phyloP scores from a whole-genome alignment of 1,139 yeast genomes.

The Protomyces arabidopsidicola region DNA sequence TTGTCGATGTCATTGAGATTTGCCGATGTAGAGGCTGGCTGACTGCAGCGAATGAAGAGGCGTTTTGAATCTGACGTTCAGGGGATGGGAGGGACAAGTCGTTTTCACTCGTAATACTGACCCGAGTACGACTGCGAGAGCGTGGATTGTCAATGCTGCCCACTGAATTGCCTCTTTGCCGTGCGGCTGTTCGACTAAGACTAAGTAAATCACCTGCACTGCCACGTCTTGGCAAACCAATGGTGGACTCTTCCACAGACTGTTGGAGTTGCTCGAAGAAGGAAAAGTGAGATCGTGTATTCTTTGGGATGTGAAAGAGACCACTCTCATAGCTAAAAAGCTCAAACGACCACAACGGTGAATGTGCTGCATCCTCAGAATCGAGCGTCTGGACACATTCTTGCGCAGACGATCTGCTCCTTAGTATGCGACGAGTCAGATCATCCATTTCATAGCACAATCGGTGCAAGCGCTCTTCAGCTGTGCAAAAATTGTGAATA shows the following conservation, averaged over 20 bases:
- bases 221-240: slow-evolving; percentile 16
- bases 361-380: slow-evolving; percentile 1
- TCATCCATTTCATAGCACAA: slow-evolving; percentile 22
- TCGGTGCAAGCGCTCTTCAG: slow-evolving; percentile 19
- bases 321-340: slow-evolving; percentile 4
- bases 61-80: background rate
- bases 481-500: slow-evolving; percentile 19
- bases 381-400: background rate
- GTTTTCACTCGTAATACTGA: background rate
- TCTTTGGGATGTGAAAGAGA: slow-evolving; percentile 1
- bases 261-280: background rate
- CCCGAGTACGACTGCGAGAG: background rate
- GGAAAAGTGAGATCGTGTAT: background rate
- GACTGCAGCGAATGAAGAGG: background rate
- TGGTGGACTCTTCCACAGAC: background rate
- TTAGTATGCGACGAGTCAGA: background rate
- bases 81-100: background rate
- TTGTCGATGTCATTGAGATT: background rate
- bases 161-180: slow-evolving; percentile 14
- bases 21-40: background rate
- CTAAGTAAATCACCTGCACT: slow-evolving; percentile 20
- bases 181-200: slow-evolving; percentile 2
- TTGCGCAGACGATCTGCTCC: background rate
- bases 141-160: slow-evolving; percentile 20
- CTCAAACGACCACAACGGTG: slow-evolving; percentile 11